Evolutionary conservation across 192 early-diverging fungal genomes (phyloP), one percentile per base, ranked within the genome.

Genomic region (Globomyces pollinis-pini): DNA sequence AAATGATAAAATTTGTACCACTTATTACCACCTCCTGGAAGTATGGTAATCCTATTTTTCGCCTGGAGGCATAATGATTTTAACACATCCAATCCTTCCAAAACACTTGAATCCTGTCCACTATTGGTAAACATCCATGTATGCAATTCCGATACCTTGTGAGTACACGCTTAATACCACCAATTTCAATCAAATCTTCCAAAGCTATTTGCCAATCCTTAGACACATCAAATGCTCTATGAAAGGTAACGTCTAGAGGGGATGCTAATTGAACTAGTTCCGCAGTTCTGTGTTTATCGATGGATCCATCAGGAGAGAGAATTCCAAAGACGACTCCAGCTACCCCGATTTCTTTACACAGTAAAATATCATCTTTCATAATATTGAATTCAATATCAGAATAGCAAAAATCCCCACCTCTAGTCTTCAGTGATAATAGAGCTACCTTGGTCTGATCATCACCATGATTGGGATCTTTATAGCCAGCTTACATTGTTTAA

Each of bases 241-340:
- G 85, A 45, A 85, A 87, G 7, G 84, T 86, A 1, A 87, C 84
- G 68, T 68, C 34, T 70, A 85, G 66, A 11, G 81, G 79, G 13
- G 60, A 36, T 18, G 81, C 72, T 20, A 77, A 54, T 12, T 77
- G 60, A 12, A 80, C 78, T 21, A 85, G 66, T 36, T 65, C 32
- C 13, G 13, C 63, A n/a, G 66, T 74, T 34, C 79, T 63, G 0
- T 52, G 59, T 21, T 63, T 63, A 57, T 87, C 85, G 13, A 87
- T 64, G 2, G 64, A 50, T n/a, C 85, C 83, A 41, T 84, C 64
- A 3, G 70, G 69, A 1, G 44, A 50, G 0, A 87, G 59, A 5
- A 85, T 65, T 1, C 85, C 85, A 68, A 87, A 72, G 3, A 85
- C 85, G 6, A 87, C 81, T 0, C 85, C 85, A 21, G 76, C 64